phyloP scores from a whole-genome alignment of 2,329 filamentous ascomycete species.

The Pseudocercospora musae region DNA sequence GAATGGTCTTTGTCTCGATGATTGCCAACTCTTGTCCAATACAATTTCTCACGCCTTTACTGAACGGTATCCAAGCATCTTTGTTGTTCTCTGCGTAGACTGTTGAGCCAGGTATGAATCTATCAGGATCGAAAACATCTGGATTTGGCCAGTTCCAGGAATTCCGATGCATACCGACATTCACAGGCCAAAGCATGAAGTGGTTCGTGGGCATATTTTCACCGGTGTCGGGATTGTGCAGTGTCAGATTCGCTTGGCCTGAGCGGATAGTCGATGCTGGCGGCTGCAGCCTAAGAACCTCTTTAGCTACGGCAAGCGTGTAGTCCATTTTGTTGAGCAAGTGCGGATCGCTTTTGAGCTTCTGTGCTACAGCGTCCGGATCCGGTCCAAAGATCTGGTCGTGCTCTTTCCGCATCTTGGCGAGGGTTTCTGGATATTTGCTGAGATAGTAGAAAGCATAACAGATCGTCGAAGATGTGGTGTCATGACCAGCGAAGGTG shows the following conservation, averaged over 20 bases:
- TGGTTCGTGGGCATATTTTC: conserved; percentile 44
- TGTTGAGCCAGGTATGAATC: conserved; percentile 41
- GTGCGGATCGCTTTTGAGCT: conserved; percentile 43
- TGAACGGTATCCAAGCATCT: conserved; percentile 55
- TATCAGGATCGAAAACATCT: conserved; percentile 47
- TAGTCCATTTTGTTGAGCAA: conserved; percentile 53
- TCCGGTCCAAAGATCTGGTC: conserved; percentile 50
- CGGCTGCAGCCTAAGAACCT: conserved; percentile 53
- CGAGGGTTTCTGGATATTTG: conserved; percentile 34
- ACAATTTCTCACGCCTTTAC: conserved; percentile 54
- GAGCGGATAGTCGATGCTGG: conserved; percentile 46
- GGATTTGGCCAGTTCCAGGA: conserved; percentile 38
- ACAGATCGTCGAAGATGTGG: conserved; percentile 37
- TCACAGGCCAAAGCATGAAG: conserved; percentile 43
- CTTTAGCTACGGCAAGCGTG: conserved; percentile 52
- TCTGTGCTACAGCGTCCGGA: conserved; percentile 32
- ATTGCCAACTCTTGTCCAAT: conserved; percentile 57
- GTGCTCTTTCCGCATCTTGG: conserved; percentile 48
- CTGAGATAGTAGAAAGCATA: conserved; percentile 43
- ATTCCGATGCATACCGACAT: conserved; percentile 39
- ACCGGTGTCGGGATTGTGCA: conserved; percentile 44
- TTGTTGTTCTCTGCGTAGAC: conserved; percentile 37
- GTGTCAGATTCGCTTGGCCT: conserved; percentile 33
- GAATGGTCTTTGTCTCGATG: conserved; percentile 51
- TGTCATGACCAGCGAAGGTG: conserved; percentile 45